Evolutionary conservation across 257 asterid species (phyloP).

Genomic region (Paraleonurus japonicus): DNA sequence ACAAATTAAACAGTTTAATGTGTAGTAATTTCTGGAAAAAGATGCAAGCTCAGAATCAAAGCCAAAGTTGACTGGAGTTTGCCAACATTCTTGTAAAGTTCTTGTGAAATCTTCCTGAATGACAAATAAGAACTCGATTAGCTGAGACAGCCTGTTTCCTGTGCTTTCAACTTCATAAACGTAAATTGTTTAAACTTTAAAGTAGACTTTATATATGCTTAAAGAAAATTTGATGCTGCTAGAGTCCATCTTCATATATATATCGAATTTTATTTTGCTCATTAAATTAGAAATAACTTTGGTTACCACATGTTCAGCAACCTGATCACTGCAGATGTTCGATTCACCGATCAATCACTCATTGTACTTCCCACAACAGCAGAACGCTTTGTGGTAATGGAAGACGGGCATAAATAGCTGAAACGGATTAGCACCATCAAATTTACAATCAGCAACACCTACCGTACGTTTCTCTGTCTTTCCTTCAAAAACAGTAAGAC

Average conservation of each 20-base stretch:
- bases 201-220: neutral
- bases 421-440: slow-evolving; percentile 47
- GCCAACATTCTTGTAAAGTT: neutral
- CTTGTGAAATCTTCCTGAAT: neutral
- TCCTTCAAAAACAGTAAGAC: slow-evolving; percentile 49
- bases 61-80: neutral
- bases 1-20: neutral
- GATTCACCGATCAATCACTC: slow-evolving; percentile 23
- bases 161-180: neutral
- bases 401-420: slow-evolving; percentile 64
- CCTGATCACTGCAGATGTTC: neutral
- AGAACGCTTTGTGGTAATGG: slow-evolving; percentile 63
- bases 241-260: neutral
- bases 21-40: neutral
- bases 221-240: neutral
- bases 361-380: slow-evolving; percentile 58
- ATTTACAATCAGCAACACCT: slow-evolving; percentile 54
- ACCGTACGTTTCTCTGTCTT: slow-evolving; percentile 38
- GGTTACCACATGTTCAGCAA: slow-evolving; percentile 13
- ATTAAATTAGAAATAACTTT: slow-evolving; percentile 1
- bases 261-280: slow-evolving; percentile 5
- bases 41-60: neutral
- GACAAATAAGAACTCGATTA: slow-evolving; percentile 3
- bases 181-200: too few species aligned
- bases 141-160: neutral